Conservation (phyloP, 768 basidiomycete species). For the Tephrocybe rancida region DNA sequence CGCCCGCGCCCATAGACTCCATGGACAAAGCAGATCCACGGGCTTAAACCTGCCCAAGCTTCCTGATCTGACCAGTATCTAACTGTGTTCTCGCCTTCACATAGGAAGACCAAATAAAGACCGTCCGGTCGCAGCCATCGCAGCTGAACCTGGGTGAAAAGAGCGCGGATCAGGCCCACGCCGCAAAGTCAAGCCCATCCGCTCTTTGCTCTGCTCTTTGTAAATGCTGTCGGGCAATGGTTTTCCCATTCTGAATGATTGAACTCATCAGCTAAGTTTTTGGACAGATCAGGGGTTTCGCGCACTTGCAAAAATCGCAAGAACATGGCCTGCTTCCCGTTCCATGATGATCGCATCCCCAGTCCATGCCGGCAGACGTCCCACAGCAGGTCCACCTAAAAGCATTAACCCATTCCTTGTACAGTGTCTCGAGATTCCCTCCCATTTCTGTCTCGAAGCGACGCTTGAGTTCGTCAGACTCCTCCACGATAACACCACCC, state of each 20-base stretch:
- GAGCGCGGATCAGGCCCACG: constrained; percentile 37
- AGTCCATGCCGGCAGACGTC: constrained; percentile 31
- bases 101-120: constrained; percentile 27
- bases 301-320: constrained; percentile 40
- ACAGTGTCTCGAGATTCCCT: constrained; percentile 29
- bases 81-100: too few relatives aligned
- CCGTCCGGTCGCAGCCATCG: constrained; percentile 20
- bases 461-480: constrained; percentile 28
- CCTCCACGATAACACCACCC: constrained; percentile 27
- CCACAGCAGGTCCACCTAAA: constrained; percentile 45
- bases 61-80: too few relatives aligned
- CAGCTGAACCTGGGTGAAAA: constrained; percentile 20
- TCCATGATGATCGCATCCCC: constrained; percentile 42
- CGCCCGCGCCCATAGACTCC: too few relatives aligned
- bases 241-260: constrained; percentile 31
- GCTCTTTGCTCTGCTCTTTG: constrained; percentile 25
- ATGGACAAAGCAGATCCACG: too few relatives aligned
- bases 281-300: not conserved
- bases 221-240: constrained; percentile 31
- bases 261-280: not conserved
- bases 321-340: constrained; percentile 35
- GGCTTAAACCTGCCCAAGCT: too few relatives aligned
- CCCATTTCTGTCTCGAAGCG: constrained; percentile 30
- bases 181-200: constrained; percentile 31
- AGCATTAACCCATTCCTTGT: constrained; percentile 29